phyloP scores from a whole-genome alignment of 2,329 filamentous ascomycete species.

The Blastomyces percursus region DNA sequence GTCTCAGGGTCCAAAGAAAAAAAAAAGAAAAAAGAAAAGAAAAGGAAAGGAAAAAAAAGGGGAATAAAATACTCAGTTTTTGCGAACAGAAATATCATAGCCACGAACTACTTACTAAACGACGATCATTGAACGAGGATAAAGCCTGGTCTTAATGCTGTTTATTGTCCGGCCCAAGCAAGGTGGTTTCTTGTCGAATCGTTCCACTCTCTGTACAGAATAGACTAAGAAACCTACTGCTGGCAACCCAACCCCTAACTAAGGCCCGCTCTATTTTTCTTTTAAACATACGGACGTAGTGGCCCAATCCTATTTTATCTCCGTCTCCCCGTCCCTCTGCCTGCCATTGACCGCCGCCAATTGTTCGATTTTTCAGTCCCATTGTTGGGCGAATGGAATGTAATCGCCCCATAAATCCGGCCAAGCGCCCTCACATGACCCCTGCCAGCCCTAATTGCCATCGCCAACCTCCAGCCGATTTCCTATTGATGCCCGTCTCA shows the following conservation, averaged over 20 bases:
- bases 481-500: conserved; percentile 2
- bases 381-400: background rate
- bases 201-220: no score
- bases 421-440: conserved; percentile 2
- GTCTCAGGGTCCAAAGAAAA: no score
- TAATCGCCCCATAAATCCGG: background rate
- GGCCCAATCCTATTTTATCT: background rate
- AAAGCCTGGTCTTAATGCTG: background rate
- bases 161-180: background rate
- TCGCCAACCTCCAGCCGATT: background rate
- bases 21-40: no score
- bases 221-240: no score
- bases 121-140: background rate
- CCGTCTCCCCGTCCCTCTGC: background rate
- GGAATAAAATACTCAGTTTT: conserved; percentile 1
- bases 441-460: background rate
- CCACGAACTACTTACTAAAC: background rate
- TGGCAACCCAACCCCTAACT: no score
- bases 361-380: background rate
- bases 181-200: background rate
- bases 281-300: background rate
- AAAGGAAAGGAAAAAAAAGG: no score
- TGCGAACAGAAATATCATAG: background rate
- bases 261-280: background rate
- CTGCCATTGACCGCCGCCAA: background rate